Evolutionary conservation across 2,329 filamentous ascomycete species (phyloP).

Genomic region (Curvularia hawaiiensis): DNA sequence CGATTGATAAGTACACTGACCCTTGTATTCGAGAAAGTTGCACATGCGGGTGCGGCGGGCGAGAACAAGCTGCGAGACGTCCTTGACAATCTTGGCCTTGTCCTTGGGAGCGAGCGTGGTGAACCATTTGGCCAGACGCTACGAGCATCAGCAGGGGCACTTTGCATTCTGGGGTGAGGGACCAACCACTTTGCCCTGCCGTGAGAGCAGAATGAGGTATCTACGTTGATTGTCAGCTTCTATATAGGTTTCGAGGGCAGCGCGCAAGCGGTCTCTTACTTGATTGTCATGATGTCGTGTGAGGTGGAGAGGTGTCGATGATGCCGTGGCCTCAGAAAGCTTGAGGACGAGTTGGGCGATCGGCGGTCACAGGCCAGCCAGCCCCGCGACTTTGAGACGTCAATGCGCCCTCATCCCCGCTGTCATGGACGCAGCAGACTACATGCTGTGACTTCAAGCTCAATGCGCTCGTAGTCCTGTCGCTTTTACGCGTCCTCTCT

Average conservation of each 20-base stretch:
- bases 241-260: too few species aligned
- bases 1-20: slow-evolving; percentile 53
- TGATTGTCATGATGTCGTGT: slow-evolving; percentile 58
- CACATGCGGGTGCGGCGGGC: slow-evolving; percentile 98
- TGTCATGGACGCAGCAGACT: background rate
- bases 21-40: slow-evolving; percentile 99
- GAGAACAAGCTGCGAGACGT: slow-evolving; percentile 96
- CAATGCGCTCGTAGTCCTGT: slow-evolving; percentile 1
- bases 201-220: slow-evolving; percentile 95
- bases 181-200: slow-evolving; percentile 98
- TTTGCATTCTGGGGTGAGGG: slow-evolving; percentile 37
- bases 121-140: slow-evolving; percentile 99
- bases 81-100: slow-evolving; percentile 99
- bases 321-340: slow-evolving; percentile 9
- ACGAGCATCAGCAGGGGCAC: slow-evolving; percentile 42
- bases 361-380: slow-evolving; percentile 28
- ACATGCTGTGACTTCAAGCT: background rate
- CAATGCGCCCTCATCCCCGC: slow-evolving; percentile 26
- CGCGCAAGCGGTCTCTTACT: slow-evolving; percentile 47
- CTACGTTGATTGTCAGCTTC: slow-evolving; percentile 54
- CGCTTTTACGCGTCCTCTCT: too few species aligned
- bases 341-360: slow-evolving; percentile 19
- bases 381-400: slow-evolving; percentile 31
- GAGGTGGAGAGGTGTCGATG: slow-evolving; percentile 13
- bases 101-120: slow-evolving; percentile 96